Evolutionary conservation across 305 asterid species (phyloP), one percentile per base, ranked within the genome.

Genomic region (Salvia sclarea): DNA sequence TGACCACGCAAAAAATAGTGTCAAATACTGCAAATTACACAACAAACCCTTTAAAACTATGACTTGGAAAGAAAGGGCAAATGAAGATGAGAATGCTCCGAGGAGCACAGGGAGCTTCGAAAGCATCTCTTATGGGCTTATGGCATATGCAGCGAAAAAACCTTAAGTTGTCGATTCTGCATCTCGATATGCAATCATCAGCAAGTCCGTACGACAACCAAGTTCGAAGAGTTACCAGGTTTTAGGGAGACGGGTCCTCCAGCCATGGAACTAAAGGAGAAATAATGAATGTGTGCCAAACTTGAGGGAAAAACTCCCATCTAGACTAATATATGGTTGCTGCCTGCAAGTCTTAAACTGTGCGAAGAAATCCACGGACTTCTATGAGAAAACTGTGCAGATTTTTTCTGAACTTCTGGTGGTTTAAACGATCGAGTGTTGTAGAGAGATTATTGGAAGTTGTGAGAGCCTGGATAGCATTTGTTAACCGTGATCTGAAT

Each of bases 281-380:
- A 6, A 40, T 2, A 0, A 37, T 18, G 6, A 64, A 37, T 13
- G 22, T 13, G 22, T 60, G 45, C 68, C 37, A 14, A 30, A 47
- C 7, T 7, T 54, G 30, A 4, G 30, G 54, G 47, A 48, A 33
- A 61, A 17, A 6, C 13, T 11, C 3, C 9, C 22, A 41, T 43
- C 45, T 20, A 25, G 3, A 25, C 30, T 41, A 13, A 72, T 45
- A 14, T 57, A 13, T 30, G 43, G 49, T 53, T 57, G 62, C 64
- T 54, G 56, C 44, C 49, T 35, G 69, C 57, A 61, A 60, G 67
- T 66, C 43, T 80, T 83, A 94, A 69, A 83, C 83, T 61, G 84
- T 83, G 45, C 90, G 93, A 78, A 94, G 95, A 78, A 94, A 94
- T 73, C 96, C 99, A 75, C 99, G 89, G 65, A 94, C 99, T 77